Percentiles rank a stretch among this genome's conserved stretches.
phyloP scores from a whole-genome alignment of 495 filamentous ascomycete genomes.

The Lasiosphaeris hirsuta region DNA sequence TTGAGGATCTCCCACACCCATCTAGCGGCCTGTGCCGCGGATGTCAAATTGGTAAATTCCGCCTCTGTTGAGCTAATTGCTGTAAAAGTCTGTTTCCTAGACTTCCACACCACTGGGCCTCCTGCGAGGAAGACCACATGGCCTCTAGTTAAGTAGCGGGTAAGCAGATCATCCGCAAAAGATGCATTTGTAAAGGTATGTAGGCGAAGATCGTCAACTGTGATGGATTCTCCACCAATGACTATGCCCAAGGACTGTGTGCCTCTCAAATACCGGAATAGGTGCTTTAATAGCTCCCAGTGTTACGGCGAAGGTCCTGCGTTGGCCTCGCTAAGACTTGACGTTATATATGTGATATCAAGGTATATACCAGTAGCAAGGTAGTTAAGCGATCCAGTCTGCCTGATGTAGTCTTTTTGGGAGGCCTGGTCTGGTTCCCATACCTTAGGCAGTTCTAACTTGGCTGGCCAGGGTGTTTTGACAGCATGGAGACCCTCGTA shows the following conservation, averaged over 20 bases:
- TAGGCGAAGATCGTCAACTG: background rate
- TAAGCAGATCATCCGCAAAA: slow-evolving; percentile 8
- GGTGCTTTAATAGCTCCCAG: background rate
- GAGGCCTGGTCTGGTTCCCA: background rate
- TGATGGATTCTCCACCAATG: background rate
- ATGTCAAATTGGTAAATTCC: slow-evolving; percentile 7
- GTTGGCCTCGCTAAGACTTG: slow-evolving; percentile 4
- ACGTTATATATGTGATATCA: slow-evolving; percentile 7
- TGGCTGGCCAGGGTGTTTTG: background rate
- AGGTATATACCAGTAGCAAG: background rate
- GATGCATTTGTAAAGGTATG: slow-evolving; percentile 4
- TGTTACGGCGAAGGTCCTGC: background rate
- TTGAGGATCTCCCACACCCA: background rate
- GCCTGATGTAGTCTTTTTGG: slow-evolving; percentile 2
- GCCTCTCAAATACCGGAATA: background rate
- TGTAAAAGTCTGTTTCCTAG: slow-evolving; percentile 6
- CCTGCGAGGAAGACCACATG: slow-evolving; percentile 7
- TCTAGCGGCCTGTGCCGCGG: background rate
- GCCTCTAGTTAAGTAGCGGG: background rate
- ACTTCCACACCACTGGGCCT: slow-evolving; percentile 7
- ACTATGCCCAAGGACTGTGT: background rate
- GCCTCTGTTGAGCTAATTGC: background rate
- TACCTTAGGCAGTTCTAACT: background rate
- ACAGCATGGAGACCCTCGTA: background rate
- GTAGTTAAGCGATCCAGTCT: slow-evolving; percentile 1